These are phyloP conservation scores for Passalora sequoiae DNA, from an alignment of 2,329 filamentous ascomycete species.

Conservation along the genomic window DNA sequence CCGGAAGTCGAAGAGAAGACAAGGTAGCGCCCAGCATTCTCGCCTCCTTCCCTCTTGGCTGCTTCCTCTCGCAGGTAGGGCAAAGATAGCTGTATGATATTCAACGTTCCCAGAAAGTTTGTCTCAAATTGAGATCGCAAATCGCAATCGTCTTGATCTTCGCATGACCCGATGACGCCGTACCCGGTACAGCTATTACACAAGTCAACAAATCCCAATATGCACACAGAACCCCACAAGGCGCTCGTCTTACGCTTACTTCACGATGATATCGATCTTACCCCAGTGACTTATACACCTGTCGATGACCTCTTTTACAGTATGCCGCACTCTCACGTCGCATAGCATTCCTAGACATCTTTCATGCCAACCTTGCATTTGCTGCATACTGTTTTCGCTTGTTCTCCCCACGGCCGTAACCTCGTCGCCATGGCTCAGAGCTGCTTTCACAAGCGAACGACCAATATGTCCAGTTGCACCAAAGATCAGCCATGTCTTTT, in stretches of 20 bases:
- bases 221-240: too few species aligned
- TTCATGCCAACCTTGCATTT: constrained; percentile 65
- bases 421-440: constrained; percentile 72
- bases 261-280: constrained; percentile 81
- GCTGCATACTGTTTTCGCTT: constrained; percentile 66
- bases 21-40: constrained; percentile 66
- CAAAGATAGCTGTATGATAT: constrained; percentile 84
- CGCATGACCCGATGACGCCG: constrained; percentile 89
- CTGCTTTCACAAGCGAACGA: constrained; percentile 77
- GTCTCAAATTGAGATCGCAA: constrained; percentile 95
- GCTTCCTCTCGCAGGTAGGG: constrained; percentile 78
- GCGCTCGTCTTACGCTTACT: constrained; percentile 43
- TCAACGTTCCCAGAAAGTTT: constrained; percentile 91
- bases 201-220: neutral
- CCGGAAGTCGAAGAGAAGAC: constrained; percentile 93
- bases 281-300: constrained; percentile 64
- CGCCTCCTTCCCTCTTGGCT: constrained; percentile 19
- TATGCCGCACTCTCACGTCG: constrained; percentile 78
- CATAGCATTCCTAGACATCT: constrained; percentile 78
- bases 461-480: constrained; percentile 97
- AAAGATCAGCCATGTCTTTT: constrained; percentile 90
- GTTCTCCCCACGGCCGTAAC: constrained; percentile 82
- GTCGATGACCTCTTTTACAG: constrained; percentile 67
- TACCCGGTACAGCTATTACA: constrained; percentile 69
- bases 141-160: constrained; percentile 94